Evolutionary conservation across 2,329 filamentous ascomycete genomes (phyloP).

Genomic region (Remersonia thermophila): DNA sequence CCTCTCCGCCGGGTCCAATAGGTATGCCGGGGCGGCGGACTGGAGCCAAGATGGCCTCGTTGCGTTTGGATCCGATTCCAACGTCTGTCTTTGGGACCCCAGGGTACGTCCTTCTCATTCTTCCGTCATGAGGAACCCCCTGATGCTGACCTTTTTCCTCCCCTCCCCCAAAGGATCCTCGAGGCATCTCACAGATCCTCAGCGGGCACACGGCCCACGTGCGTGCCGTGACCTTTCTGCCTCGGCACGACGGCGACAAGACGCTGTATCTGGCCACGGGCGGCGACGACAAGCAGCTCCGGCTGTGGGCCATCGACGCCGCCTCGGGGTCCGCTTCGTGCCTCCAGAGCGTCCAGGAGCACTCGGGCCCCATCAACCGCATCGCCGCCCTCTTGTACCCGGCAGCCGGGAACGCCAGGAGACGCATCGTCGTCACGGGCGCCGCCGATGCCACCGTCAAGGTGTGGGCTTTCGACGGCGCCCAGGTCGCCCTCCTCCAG

Average conservation of each 20-base stretch:
- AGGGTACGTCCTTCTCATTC: conserved; percentile 38
- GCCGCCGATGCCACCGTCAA: conserved; percentile 63
- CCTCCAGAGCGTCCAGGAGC: conserved; percentile 48
- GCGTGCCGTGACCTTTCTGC: conserved; percentile 72
- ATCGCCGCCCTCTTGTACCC: conserved; percentile 32
- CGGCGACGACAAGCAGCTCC: conserved; percentile 66
- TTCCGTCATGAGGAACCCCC: not conserved
- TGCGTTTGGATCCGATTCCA: conserved; percentile 80
- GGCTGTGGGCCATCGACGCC: conserved; percentile 49
- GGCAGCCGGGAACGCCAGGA: conserved; percentile 12
- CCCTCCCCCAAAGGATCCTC: no score
- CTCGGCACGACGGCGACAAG: conserved; percentile 31
- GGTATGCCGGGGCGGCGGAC: conserved; percentile 80
- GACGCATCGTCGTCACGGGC: conserved; percentile 58
- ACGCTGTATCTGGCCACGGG: conserved; percentile 59
- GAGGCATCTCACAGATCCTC: conserved; percentile 55
- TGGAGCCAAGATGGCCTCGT: conserved; percentile 66
- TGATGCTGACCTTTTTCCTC: not conserved
- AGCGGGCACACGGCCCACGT: conserved; percentile 68
- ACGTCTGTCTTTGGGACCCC: conserved; percentile 81
- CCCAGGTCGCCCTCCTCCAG: conserved; percentile 45
- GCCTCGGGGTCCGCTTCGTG: conserved; percentile 24
- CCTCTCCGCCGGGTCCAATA: conserved; percentile 73
- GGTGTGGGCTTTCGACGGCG: conserved; percentile 53
- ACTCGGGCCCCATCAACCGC: conserved; percentile 66